Base-by-base conservation (phyloP, 139 green algal genomes). In the Chlorella sorokiniana region DNA sequence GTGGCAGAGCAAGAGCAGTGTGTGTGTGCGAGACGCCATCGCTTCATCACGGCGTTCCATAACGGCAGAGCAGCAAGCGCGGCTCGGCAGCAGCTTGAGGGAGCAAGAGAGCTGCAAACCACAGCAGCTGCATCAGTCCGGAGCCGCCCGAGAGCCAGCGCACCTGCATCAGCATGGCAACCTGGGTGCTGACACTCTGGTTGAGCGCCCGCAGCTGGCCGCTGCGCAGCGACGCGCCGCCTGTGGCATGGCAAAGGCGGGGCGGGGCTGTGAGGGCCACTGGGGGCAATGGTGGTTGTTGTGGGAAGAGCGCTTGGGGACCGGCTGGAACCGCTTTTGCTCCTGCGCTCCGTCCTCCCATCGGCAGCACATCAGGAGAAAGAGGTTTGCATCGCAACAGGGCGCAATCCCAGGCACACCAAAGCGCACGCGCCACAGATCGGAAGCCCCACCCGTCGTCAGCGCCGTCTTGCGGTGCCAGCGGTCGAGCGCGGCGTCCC, bases 391-490 rank as follows among this genome's bases (percentile, higher is more conserved):
- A n/a, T n/a, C n/a, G n/a, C n/a, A n/a, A n/a, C n/a, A n/a, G n/a
- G n/a, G n/a, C n/a, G n/a, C n/a, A n/a, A n/a, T n/a, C n/a, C n/a
- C 52, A 62, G 4, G 52, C 52, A 5, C 3, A 23, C 9, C 52
- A 62, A 62, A 62, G 52, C 52, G 40, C 83, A 42, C n/a, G 71
- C 77, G 72, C 75, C 48, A 27, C 76, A 73, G 44, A 71, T 7
- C 33, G 16, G 81, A 63, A 3, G 72, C 67, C 52, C 48, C 79
- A 75, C 91, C 94, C 31, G 78, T 87, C 0, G 79, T 74, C 40
- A 97, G 84, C 81, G 92, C 79, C 31, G 93, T 93, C 71, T 93
- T 93, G 45, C 92, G 78, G 83, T 98, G 93, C 93, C 93, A 98
- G 22, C 90, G 81, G 87, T 98, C 93, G 51, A 97, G 61, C 18